phyloP scores from a whole-genome alignment of 192 early-diverging fungal species.

The Nowakowskiella sp. region DNA sequence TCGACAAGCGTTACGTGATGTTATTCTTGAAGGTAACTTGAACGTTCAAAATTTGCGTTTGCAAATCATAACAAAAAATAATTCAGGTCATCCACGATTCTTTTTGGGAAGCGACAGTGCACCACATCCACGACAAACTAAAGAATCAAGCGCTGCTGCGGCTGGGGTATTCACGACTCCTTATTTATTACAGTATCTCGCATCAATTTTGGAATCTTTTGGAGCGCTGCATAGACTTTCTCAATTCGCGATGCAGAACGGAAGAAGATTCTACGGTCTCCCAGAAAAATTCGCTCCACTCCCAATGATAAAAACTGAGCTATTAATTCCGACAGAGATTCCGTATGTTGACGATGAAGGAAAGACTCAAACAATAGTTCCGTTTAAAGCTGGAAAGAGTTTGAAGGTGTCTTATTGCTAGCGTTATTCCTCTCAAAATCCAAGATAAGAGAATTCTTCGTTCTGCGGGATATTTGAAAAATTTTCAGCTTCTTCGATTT shows the following conservation, averaged over 20 bases:
- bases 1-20: conserved; percentile 74
- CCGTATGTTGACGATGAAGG: conserved; percentile 39
- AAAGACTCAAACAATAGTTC: conserved; percentile 59
- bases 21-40: conserved; percentile 59
- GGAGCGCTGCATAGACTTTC: conserved; percentile 73
- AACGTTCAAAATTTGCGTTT: neutral
- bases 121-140: conserved; percentile 79
- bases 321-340: conserved; percentile 46
- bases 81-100: conserved; percentile 79
- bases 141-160: conserved; percentile 71
- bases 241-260: conserved; percentile 78
- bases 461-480: no score
- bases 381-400: conserved; percentile 69
- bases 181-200: conserved; percentile 74
- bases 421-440: no score
- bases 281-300: no score
- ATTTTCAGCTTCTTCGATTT: no score
- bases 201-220: conserved; percentile 78
- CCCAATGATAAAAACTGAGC: conserved; percentile 15
- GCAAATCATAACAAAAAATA: conserved; percentile 7
- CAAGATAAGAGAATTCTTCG: no score
- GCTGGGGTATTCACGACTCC: conserved; percentile 94
- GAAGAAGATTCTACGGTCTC: conserved; percentile 78
- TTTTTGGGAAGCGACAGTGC: conserved; percentile 97
- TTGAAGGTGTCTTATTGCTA: no score